A percentile compares a stretch with the other conserved stretches of the same genome.
These are phyloP conservation scores for Entoloma clypeatum DNA, from an alignment of 1,284 basidiomycete species.

Conservation along the genomic window DNA sequence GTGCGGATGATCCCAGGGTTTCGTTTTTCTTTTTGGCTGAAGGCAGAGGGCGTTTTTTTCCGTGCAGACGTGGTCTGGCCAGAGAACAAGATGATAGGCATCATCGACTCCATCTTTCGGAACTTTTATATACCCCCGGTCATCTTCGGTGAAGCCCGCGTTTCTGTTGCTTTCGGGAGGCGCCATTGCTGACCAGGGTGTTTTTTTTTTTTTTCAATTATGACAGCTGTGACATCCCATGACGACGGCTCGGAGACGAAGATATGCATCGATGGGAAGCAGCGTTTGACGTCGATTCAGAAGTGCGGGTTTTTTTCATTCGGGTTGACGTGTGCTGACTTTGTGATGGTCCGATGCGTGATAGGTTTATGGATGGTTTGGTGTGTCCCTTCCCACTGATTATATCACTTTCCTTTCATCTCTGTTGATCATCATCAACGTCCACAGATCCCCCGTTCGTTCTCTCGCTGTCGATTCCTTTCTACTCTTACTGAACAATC, in stretches of 20 bases:
- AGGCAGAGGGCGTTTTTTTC: neutral
- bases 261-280: conserved; percentile 76
- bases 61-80: conserved; percentile 24
- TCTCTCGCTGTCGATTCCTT: neutral
- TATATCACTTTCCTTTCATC: conserved; percentile 6
- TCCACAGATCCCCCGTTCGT: conserved; percentile 10
- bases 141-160: conserved; percentile 54
- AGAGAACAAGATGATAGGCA: conserved; percentile 22
- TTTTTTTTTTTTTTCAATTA: neutral
- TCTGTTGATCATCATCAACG: conserved; percentile 42
- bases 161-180: neutral
- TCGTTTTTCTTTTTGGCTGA: neutral
- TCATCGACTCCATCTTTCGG: conserved; percentile 24
- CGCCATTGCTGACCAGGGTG: neutral
- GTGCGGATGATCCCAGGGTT: too few relatives aligned
- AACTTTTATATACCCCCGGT: conserved; percentile 53
- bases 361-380: conserved; percentile 68
- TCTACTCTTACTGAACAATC: too few relatives aligned
- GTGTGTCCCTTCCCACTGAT: conserved; percentile 36
- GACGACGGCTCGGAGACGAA: conserved; percentile 61
- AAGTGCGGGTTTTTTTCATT: conserved; percentile 37
- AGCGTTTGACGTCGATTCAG: conserved; percentile 70
- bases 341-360: too few relatives aligned
- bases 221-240: conserved; percentile 42
- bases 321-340: too few relatives aligned